Evolutionary conservation across 2,329 filamentous ascomycete species (phyloP), one percentile per base, ranked within the genome.

Genomic region (Emmonsiellopsis sp.): DNA sequence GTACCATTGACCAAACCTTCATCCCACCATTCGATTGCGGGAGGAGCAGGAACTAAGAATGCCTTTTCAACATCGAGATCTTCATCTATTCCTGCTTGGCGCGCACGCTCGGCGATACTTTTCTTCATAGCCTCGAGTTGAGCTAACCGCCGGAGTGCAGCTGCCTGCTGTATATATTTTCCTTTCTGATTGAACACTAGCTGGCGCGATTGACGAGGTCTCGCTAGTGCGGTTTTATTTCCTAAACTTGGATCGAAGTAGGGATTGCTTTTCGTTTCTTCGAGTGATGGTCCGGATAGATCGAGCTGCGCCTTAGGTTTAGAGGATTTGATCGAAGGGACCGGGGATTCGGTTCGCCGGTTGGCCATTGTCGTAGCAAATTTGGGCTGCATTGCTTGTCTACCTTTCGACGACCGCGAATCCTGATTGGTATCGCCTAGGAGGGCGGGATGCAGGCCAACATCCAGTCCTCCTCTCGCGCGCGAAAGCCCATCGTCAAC

Each of bases 1-100:
- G 80, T 79, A 42, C 86, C 88, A 50, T 86, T 79, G 13, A 95
- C 78, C 14, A 97, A 74, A 2, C 85, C 88, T 72, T 97, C 91
- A 62, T 98, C 93, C 88, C 92, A 97, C 93, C 93, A 98, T 69
- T 98, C 93, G 42, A 97, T 80, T 6, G 86, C 86, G 3, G 93
- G 93, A 8, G 93, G 93, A 34, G 80, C 78, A 57, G 92, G 85
- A 5, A 96, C 82, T 3, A 93, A 72, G 66, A 92, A 97, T 34
- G 89, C 87, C 68, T 92, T 95, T 68, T 98, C 92, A 48, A 87
- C 83, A 57, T 94, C 86, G 33, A 88, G 72, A 60, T 92, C 92
- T 67, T 97, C 92, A 63, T 97, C 92, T 57, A 97, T 88, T 46
- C 90, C 91, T n/a, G 87, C 89, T 67, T 90, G 92, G 55, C 91